Conservation (phyloP, 176 grass and related monocot species). For the Eleusine indica region DNA sequence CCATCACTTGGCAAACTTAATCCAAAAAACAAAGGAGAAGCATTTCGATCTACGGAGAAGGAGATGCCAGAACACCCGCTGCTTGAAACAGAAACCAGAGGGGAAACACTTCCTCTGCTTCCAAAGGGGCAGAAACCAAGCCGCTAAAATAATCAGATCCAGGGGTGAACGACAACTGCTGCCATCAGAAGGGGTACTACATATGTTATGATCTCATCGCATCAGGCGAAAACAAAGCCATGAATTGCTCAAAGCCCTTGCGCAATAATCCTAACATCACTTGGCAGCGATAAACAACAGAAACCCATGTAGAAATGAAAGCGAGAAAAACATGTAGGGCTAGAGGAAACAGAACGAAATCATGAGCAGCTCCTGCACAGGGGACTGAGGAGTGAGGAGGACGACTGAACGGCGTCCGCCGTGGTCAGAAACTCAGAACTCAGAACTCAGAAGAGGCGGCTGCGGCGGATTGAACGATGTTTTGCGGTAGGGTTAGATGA, state of each 20-base stretch:
- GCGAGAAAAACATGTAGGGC: not conserved
- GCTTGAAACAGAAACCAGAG: not conserved
- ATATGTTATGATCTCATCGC: constrained; percentile 58
- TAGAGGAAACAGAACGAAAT: not conserved
- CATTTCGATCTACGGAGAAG: not conserved
- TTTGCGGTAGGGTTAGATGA: not conserved
- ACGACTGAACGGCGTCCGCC: not conserved
- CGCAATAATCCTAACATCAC: constrained; percentile 69
- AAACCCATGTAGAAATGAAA: not conserved
- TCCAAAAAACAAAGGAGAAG: not conserved
- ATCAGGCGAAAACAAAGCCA: constrained; percentile 44
- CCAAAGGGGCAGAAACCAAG: not conserved
- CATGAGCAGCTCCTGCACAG: not conserved
- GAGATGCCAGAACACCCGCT: no score
- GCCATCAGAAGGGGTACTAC: constrained; percentile 50
- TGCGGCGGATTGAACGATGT: not conserved
- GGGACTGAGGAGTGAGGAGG: not conserved
- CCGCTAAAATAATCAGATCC: not conserved
- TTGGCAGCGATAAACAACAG: constrained; percentile 32
- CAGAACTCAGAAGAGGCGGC: not conserved
- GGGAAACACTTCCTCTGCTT: not conserved
- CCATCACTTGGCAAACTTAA: constrained; percentile 42
- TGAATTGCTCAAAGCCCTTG: constrained; percentile 69
- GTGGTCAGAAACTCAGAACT: not conserved
- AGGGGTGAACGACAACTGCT: not conserved